Base-by-base conservation (phyloP, 139 green algal species). In the Asterochloris erici region DNA sequence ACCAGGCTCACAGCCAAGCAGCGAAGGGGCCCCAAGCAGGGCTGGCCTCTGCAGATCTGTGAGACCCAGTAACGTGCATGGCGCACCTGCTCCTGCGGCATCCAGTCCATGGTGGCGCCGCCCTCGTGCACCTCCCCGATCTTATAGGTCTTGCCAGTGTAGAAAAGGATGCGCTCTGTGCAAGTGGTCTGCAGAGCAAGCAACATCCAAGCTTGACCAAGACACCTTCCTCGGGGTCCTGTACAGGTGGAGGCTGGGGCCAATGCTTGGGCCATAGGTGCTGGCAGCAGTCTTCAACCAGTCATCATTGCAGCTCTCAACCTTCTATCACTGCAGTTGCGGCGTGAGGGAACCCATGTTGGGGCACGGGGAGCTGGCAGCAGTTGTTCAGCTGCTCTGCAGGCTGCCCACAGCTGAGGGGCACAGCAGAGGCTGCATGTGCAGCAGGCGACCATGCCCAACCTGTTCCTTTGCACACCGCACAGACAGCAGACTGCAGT, bases 51-150 rank as follows among this genome's bases (percentile, higher is more conserved):
- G n/a, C n/a, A n/a, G n/a, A n/a, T n/a, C n/a, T n/a, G n/a, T n/a
- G n/a, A n/a, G n/a, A n/a, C n/a, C n/a, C n/a, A n/a, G n/a, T n/a
- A 16, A 71, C n/a, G 38, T 54, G 38, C 38, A 54, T 54, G 38
- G 38, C 38, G 38, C 38, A 54, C 38, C 87, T 93, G 90, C 86
- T 94, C 92, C 85, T 96, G 92, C 84, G 93, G 92, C 94, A 97
- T 97, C 96, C 95, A 98, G 91, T 99, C 97, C 97, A 99, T 99
- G 68, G 96, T 99, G 80, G 97, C 97, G 13, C 91, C 95, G 82
- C 97, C 97, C 88, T 99, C 97, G 85, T 99, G 97, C 85, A 99
- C 97, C 90, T 99, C 97, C 23, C 97, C 97, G 83, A 99, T 99
- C 92, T 99, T 99, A 93, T 99, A 98, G 12, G 88, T 96, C 88